phyloP scores from a whole-genome alignment of 768 basidiomycete genomes.

The Macrolepiota dolichaula region DNA sequence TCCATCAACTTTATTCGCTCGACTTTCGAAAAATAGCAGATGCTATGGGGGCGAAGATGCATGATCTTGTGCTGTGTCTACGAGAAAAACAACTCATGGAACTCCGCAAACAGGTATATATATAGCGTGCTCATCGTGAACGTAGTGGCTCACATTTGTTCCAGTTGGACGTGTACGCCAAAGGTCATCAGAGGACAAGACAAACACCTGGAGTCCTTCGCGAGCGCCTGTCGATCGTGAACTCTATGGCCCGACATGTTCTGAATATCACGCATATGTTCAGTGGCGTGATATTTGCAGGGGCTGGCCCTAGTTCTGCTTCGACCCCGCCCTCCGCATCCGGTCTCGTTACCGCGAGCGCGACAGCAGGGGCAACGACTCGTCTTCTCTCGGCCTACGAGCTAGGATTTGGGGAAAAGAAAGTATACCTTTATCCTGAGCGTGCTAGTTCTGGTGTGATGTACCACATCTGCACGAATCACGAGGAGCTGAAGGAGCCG shows the following conservation, averaged over 20 bases:
- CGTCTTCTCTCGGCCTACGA: not conserved
- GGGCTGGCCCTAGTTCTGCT: not conserved
- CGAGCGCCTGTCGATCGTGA: not conserved
- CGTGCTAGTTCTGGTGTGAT: not conserved
- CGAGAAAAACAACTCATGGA: not conserved
- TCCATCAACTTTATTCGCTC: not conserved
- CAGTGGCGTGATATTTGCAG: not conserved
- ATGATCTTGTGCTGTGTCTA: not conserved
- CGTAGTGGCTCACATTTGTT: not conserved
- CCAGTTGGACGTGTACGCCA: not conserved
- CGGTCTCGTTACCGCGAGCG: not conserved
- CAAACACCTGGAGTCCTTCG: not conserved
- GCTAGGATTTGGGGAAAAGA: not conserved
- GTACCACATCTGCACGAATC: not conserved
- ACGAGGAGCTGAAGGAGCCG: constrained; percentile 5
- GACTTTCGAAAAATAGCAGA: not conserved
- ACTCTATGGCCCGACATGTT: not conserved
- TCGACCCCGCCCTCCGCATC: not conserved
- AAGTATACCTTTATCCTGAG: constrained; percentile 6
- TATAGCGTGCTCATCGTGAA: not conserved
- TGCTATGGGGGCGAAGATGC: not conserved
- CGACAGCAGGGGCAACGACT: not conserved
- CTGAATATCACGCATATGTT: not conserved
- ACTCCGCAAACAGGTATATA: constrained; percentile 1
- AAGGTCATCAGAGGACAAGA: not conserved